Base-by-base conservation (phyloP, 495 filamentous ascomycete genomes). In the Neurospora sp. region DNA sequence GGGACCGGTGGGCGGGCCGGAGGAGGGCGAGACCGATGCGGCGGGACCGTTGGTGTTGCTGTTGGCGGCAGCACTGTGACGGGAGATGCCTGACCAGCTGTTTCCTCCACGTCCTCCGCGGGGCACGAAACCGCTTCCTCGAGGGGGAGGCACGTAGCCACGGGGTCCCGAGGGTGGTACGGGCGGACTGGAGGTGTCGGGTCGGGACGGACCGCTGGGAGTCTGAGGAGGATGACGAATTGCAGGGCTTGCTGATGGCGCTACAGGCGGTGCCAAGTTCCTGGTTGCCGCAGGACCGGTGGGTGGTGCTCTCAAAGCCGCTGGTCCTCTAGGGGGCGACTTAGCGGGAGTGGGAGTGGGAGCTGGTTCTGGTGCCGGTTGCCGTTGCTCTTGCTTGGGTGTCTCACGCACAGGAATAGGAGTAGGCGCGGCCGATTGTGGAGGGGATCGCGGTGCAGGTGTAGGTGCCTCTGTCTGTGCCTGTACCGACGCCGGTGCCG, bases 281-380 rank as follows among this genome's bases (percentile, higher is more conserved):
- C 85, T 76, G n/a, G 77, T 75, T 45, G 83, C 81, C 20, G 83
- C 78, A 0, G 85, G 85, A 0, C 85, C 85, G 0, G 81, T 86
- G 8, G 84, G 84, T 8, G 83, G 83, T 27, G 78, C 83, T 71
- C 84, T 79, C 1, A 86, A 74, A 7, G 84, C 84, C 1, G 85
- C 85, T 20, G 85, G 85, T 1, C 83, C 85, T 70, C 82, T 80
- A 3, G 85, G 85, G 31, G 85, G 85, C 40, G 85, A 85, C 65
- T 72, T 81, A 44, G 75, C 42, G 44, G 76, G 69, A 65, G 74
- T 61, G 42, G 78, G 68, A 71, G 69, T 69, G 53, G 73, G 61
- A 38, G 85, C 83, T 53, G 71, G 73, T 68, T 16, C 76, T 38
- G 12, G 73, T 69, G 69, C 73, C 27, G 53, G 53, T 37, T 1